Percentiles rank a stretch among this genome's conserved stretches.
phyloP scores from a whole-genome alignment of 495 filamentous ascomycete genomes.

The Penicillium canariense region DNA sequence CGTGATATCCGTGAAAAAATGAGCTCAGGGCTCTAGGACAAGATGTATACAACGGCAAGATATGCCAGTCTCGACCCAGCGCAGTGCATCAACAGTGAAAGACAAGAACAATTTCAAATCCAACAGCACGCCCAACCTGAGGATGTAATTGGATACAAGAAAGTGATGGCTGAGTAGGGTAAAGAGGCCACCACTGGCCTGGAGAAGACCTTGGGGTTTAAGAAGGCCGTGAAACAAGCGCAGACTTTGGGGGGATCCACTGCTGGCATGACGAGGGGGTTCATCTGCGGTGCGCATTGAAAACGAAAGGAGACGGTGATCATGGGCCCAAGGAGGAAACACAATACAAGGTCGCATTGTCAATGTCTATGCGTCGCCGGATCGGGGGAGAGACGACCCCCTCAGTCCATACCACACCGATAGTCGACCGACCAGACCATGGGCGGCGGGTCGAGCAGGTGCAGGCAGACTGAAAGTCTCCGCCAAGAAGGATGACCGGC shows the following conservation, averaged over 20 bases:
- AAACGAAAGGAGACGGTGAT: constrained; percentile 2
- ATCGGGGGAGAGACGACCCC: constrained; percentile 16
- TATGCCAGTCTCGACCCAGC: neutral
- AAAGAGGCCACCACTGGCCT: constrained; percentile 1
- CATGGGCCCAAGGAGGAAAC: constrained; percentile 2
- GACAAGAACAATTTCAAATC: neutral
- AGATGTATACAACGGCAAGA: constrained; percentile 17
- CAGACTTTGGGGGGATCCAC: constrained; percentile 7
- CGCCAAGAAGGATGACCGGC: neutral
- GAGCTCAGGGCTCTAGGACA: neutral
- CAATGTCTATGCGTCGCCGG: constrained; percentile 15
- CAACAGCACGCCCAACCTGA: constrained; percentile 5
- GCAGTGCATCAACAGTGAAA: neutral
- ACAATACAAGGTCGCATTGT: constrained; percentile 17
- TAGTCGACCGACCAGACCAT: too few relatives aligned
- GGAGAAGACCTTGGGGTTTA: constrained; percentile 17
- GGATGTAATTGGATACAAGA: constrained; percentile 4
- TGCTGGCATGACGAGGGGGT: constrained; percentile 1
- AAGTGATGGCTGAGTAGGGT: neutral
- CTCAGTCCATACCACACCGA: too few relatives aligned
- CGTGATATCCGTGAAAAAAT: neutral
- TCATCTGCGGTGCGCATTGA: constrained; percentile 1
- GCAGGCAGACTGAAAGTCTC: neutral
- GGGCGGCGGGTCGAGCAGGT: neutral
- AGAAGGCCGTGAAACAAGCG: constrained; percentile 7